Percentiles rank a stretch among this genome's conserved stretches.
Evolutionary conservation across 2,329 filamentous ascomycete genomes (phyloP).

Genomic region (Teratosphaeriaceae sp.): DNA sequence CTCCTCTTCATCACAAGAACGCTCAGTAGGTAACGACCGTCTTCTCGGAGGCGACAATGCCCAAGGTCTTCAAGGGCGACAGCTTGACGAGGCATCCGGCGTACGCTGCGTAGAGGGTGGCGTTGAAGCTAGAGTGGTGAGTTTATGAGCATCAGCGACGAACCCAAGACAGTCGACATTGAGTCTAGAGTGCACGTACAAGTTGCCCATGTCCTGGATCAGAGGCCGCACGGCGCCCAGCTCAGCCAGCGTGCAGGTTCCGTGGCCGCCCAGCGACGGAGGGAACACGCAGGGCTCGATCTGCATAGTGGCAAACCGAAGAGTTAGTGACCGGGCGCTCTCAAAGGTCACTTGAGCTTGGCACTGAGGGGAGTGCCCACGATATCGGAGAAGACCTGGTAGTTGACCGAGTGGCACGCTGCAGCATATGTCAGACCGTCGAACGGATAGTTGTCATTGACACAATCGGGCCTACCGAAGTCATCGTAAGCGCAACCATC

Average conservation of each 20-base stretch:
- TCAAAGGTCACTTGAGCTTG: no score
- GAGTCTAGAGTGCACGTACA: no score
- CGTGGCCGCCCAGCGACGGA: background rate
- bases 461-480: background rate
- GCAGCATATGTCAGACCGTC: background rate
- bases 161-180: no score
- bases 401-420: background rate
- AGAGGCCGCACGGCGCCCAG: background rate
- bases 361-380: no score
- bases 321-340: no score
- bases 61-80: background rate
- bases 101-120: background rate
- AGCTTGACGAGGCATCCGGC: background rate
- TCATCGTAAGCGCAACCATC: constrained; percentile 1
- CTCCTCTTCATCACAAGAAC: no score
- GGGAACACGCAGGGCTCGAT: constrained; percentile 1
- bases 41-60: background rate
- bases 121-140: background rate
- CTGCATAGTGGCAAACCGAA: no score
- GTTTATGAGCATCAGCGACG: no score
- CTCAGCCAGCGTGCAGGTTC: background rate
- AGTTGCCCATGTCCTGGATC: constrained; percentile 1
- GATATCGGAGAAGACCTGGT: background rate
- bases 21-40: background rate
- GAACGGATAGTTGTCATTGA: background rate